Conservation (phyloP, 2,329 filamentous ascomycete genomes). For the Sporothrix variecibatus region DNA sequence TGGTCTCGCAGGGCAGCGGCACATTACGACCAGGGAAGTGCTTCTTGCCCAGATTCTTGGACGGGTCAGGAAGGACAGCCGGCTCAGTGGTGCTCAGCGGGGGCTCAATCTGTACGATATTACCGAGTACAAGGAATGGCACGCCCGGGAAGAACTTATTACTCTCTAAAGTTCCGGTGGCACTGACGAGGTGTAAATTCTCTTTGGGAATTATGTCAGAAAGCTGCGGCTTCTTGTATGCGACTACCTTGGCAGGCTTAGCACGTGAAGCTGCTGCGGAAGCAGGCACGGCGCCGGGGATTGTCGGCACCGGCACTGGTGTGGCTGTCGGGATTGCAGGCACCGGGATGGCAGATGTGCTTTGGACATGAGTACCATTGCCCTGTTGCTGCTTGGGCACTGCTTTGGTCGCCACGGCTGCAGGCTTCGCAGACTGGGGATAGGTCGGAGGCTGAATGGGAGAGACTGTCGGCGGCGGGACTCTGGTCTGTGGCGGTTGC, state of each 20-base stretch:
- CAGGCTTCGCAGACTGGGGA: not conserved
- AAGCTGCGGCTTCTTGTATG: slow-evolving; percentile 8
- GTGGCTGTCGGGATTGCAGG: not conserved
- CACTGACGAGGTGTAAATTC: slow-evolving; percentile 26
- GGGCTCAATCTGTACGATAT: slow-evolving; percentile 29
- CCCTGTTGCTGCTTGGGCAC: not conserved
- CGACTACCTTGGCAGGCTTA: slow-evolving; percentile 17
- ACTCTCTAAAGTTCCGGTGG: slow-evolving; percentile 28
- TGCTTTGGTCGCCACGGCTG: not conserved
- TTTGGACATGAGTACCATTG: not conserved
- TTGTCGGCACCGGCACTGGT: slow-evolving; percentile 1
- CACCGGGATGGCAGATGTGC: not conserved
- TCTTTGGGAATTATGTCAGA: slow-evolving; percentile 22
- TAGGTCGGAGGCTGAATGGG: slow-evolving; percentile 14
- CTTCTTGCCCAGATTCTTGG: slow-evolving; percentile 31
- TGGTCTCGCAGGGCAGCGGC: slow-evolving; percentile 30
- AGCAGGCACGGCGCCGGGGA: not conserved
- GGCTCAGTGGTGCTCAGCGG: slow-evolving; percentile 29
- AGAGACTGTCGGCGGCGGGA: not conserved
- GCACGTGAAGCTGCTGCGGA: slow-evolving; percentile 10
- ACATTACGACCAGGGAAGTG: slow-evolving; percentile 30
- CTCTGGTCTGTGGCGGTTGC: not conserved
- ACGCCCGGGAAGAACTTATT: slow-evolving; percentile 30
- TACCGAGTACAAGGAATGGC: slow-evolving; percentile 28
- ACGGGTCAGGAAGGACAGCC: slow-evolving; percentile 30